Evolutionary conservation across 1,139 yeast genomes (phyloP).

Genomic region (Protomyces pachydermus): DNA sequence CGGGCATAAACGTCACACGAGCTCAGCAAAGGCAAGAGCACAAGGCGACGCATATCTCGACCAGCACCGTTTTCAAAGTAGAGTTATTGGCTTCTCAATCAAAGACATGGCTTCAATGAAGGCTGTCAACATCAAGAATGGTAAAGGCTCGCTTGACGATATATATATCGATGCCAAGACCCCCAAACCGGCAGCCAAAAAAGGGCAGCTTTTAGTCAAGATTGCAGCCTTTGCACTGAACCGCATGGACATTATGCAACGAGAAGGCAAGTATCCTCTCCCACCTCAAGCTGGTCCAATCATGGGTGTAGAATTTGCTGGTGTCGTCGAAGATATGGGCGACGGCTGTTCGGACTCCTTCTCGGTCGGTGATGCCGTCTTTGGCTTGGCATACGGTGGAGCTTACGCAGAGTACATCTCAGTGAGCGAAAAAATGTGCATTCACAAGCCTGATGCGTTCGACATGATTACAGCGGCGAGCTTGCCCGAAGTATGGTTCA

Average conservation of each 20-base stretch:
- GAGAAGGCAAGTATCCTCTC: slow-evolving; percentile 36
- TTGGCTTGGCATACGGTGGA: slow-evolving; percentile 42
- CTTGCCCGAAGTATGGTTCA: slow-evolving; percentile 42
- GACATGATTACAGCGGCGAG: slow-evolving; percentile 38
- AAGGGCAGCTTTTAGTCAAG: slow-evolving; percentile 37
- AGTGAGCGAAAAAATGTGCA: slow-evolving; percentile 36
- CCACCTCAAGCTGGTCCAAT: slow-evolving; percentile 38
- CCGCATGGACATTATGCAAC: slow-evolving; percentile 39
- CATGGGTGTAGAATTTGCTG: slow-evolving; percentile 42
- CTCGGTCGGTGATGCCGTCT: slow-evolving; percentile 39
- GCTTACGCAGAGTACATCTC: slow-evolving; percentile 42
- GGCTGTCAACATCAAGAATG: slow-evolving; percentile 36
- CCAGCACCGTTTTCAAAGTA: too few relatives aligned
- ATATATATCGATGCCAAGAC: slow-evolving; percentile 35
- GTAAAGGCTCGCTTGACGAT: slow-evolving; percentile 37
- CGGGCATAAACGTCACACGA: too few relatives aligned
- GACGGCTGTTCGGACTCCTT: slow-evolving; percentile 23
- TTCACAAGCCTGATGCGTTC: slow-evolving; percentile 35
- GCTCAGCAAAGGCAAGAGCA: too few relatives aligned
- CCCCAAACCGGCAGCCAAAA: slow-evolving; percentile 33
- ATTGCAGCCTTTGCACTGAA: slow-evolving; percentile 40
- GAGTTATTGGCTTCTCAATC: not conserved
- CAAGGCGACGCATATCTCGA: too few relatives aligned
- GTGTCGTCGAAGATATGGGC: slow-evolving; percentile 35
- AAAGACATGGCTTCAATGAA: slow-evolving; percentile 32